phyloP scores from a whole-genome alignment of 2,329 filamentous ascomycete genomes.

The Colletotrichum sp. region DNA sequence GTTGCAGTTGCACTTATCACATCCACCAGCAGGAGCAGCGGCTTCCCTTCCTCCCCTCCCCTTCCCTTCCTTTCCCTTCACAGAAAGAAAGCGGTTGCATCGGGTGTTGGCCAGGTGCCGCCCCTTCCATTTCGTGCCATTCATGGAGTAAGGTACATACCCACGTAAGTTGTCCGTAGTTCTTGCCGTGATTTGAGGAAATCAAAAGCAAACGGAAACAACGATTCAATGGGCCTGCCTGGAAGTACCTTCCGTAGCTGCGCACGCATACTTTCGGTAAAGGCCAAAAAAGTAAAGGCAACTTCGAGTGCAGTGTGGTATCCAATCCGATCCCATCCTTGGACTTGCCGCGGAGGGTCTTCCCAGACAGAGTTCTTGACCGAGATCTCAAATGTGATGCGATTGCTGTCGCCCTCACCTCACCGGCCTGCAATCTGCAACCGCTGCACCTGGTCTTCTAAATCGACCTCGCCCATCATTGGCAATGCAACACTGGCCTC shows the following conservation, averaged over 20 bases:
- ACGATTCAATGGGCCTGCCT: not conserved
- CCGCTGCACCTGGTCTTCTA: not conserved
- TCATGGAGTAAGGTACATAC: not conserved
- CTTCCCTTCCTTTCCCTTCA: not conserved
- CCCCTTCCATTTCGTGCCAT: not conserved
- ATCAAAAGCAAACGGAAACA: not conserved
- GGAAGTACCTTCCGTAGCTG: not conserved
- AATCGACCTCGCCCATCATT: not conserved
- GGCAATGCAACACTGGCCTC: slow-evolving; percentile 14
- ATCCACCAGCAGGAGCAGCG: not conserved
- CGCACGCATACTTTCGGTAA: not conserved
- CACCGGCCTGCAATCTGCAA: not conserved
- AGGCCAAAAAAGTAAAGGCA: not conserved
- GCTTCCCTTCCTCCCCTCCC: not conserved
- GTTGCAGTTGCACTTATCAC: not conserved
- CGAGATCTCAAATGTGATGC: slow-evolving; percentile 5
- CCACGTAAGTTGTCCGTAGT: not conserved
- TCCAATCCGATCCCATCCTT: not conserved
- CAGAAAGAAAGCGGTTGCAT: not conserved
- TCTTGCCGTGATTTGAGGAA: not conserved
- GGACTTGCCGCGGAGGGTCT: not conserved
- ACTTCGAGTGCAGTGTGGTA: not conserved
- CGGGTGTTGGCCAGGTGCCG: not conserved
- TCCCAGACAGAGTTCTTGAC: not conserved
- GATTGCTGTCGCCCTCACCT: not conserved